Conservation (phyloP, 352 stramenopile genomes). For the Halophytophthora polymorphica region DNA sequence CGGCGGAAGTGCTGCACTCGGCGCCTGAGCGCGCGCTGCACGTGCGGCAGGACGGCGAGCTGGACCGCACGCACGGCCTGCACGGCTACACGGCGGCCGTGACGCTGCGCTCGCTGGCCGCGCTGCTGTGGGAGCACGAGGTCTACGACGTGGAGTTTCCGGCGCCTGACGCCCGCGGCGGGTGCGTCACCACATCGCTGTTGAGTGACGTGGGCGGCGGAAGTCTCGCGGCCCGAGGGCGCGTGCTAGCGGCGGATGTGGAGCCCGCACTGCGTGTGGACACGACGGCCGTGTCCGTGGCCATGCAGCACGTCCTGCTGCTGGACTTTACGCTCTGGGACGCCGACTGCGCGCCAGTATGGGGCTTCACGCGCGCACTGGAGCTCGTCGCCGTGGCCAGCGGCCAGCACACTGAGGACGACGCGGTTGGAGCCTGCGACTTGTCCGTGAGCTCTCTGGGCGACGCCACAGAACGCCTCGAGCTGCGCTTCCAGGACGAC, state of each 20-base stretch:
- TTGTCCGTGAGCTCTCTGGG: slow-evolving; percentile 15
- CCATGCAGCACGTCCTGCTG: slow-evolving; percentile 35
- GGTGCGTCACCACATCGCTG: slow-evolving; percentile 16
- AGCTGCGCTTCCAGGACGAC: slow-evolving; percentile 27
- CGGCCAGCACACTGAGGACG: slow-evolving; percentile 8
- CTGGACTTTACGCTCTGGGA: slow-evolving; percentile 65
- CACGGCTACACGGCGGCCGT: slow-evolving; percentile 48
- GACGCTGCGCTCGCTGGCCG: slow-evolving; percentile 39
- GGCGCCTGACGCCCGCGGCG: background rate
- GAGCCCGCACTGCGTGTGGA: slow-evolving; percentile 21
- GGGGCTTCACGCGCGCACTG: slow-evolving; percentile 37
- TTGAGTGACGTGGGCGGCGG: slow-evolving; percentile 33
- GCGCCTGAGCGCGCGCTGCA: slow-evolving; percentile 28
- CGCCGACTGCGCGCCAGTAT: slow-evolving; percentile 40
- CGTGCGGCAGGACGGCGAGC: slow-evolving; percentile 42
- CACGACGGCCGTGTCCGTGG: slow-evolving; percentile 42
- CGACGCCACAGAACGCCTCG: slow-evolving; percentile 7
- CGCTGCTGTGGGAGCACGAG: slow-evolving; percentile 51
- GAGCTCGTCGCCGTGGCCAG: slow-evolving; percentile 5
- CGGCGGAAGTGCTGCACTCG: slow-evolving; percentile 42
- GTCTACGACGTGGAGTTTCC: slow-evolving; percentile 42
- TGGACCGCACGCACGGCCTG: slow-evolving; percentile 28
- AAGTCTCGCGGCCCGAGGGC: slow-evolving; percentile 32
- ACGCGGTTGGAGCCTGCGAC: slow-evolving; percentile 9
- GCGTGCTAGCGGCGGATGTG: slow-evolving; percentile 25